Evolutionary conservation across 228 moss, liverwort and hornwort species (phyloP).

Genomic region (Sphagnum fallax): DNA sequence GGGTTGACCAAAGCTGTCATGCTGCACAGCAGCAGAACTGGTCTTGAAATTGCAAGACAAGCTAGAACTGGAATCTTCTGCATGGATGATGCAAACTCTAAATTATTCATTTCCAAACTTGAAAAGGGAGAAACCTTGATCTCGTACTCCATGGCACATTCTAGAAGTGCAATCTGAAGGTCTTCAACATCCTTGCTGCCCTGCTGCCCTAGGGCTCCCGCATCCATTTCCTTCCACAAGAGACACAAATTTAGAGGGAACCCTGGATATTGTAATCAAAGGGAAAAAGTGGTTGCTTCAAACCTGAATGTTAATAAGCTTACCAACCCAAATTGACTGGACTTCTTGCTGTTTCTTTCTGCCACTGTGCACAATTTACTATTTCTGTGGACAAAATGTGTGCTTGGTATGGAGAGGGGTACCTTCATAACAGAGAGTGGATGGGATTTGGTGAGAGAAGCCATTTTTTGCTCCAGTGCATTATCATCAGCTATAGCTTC

Average conservation of each 20-base stretch:
- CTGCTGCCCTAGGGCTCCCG: conserved; percentile 10
- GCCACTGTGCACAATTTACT: not conserved
- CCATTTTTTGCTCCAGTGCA: conserved; percentile 33
- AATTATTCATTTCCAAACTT: not conserved
- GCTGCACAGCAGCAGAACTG: too few species aligned
- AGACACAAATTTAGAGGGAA: not conserved
- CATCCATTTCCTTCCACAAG: conserved; percentile 3
- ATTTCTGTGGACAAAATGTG: not conserved
- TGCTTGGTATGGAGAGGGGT: not conserved
- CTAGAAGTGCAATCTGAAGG: conserved; percentile 49
- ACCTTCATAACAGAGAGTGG: conserved; percentile 25
- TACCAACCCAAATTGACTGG: too few species aligned
- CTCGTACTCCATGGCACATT: conserved; percentile 61
- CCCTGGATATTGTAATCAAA: too few species aligned
- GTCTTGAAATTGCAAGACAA: too few species aligned
- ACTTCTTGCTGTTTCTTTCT: too few species aligned
- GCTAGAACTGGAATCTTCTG: too few species aligned
- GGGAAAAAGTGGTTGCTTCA: too few species aligned
- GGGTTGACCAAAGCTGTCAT: too few species aligned
- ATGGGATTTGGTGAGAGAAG: conserved; percentile 39
- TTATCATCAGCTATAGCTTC: conserved; percentile 25
- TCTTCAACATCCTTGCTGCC: conserved; percentile 28
- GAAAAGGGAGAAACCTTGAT: conserved; percentile 29
- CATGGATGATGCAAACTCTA: too few species aligned
- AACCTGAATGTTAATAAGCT: too few species aligned